A percentile compares a stretch with the other conserved stretches of the same genome.
Evolutionary conservation across 345 rosid genomes (phyloP).

Genomic region (Citrus reticulata): DNA sequence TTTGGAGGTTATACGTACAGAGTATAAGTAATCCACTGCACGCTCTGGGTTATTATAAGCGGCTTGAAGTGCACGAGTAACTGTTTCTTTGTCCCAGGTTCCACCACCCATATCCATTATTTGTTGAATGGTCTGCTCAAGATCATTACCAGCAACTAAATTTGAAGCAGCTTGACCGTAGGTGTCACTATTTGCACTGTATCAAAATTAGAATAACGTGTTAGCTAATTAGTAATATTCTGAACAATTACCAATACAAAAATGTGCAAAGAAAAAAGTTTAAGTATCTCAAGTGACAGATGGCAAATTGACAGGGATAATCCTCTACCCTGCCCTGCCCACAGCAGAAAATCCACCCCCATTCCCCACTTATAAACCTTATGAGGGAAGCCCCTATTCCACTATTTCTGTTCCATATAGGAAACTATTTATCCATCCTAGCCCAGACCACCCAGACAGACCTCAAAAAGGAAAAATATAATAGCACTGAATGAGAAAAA

Average conservation of each 20-base stretch:
- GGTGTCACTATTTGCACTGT: conserved; percentile 60
- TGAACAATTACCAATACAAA: background rate
- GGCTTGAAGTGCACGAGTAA: conserved; percentile 90
- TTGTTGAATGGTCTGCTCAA: conserved; percentile 76
- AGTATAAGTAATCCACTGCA: conserved; percentile 95
- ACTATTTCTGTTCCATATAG: background rate
- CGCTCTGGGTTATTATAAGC: conserved; percentile 98
- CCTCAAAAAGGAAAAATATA: background rate
- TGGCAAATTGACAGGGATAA: background rate
- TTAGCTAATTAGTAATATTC: background rate
- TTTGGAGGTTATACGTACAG: conserved; percentile 43
- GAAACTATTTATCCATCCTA: background rate
- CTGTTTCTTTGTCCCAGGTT: conserved; percentile 93
- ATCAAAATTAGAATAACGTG: conserved; percentile 2
- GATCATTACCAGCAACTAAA: conserved; percentile 67
- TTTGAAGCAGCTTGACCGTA: conserved; percentile 90
- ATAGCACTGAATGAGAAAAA: background rate
- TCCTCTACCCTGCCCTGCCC: background rate
- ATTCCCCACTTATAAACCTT: background rate
- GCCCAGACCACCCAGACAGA: background rate
- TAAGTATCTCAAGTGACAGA: background rate
- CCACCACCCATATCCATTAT: conserved; percentile 98
- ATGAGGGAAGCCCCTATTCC: background rate
- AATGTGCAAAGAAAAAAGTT: too few species aligned
- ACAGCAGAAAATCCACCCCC: background rate